These are phyloP conservation scores for Dactylellina leptospora DNA, from an alignment of 2,329 filamentous ascomycete species.

Conservation along the genomic window DNA sequence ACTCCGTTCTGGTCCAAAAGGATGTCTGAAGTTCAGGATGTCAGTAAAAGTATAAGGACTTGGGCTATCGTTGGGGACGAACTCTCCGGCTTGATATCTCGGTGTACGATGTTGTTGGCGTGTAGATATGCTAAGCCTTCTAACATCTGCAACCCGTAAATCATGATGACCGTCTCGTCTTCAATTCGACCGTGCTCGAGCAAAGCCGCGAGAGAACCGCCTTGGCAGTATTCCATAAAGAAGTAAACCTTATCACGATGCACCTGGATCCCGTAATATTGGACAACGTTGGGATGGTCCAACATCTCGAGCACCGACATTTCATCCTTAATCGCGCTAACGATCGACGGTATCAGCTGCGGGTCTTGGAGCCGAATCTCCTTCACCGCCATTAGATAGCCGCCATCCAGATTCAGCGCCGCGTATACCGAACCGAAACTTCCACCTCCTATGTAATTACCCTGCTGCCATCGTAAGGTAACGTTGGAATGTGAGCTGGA, in stretches of 20 bases:
- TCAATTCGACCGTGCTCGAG: conserved; percentile 96
- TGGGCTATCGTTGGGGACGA: conserved; percentile 61
- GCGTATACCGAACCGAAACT: conserved; percentile 98
- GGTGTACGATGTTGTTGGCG: conserved; percentile 88
- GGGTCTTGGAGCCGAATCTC: conserved; percentile 97
- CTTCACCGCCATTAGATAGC: conserved; percentile 97
- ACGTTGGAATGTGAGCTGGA: conserved; percentile 95
- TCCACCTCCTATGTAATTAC: conserved; percentile 95
- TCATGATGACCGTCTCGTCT: conserved; percentile 96
- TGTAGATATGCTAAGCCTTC: conserved; percentile 95
- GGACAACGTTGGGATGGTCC: conserved; percentile 96
- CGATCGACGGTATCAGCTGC: conserved; percentile 92
- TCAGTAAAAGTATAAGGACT: conserved; percentile 55
- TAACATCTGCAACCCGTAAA: conserved; percentile 91
- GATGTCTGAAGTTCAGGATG: conserved; percentile 70
- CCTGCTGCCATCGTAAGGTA: conserved; percentile 96
- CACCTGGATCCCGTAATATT: conserved; percentile 97
- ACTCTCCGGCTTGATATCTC: conserved; percentile 98
- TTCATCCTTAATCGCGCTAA: conserved; percentile 92
- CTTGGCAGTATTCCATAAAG: conserved; percentile 99
- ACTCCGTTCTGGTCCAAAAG: conserved; percentile 96
- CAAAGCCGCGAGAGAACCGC: conserved; percentile 86
- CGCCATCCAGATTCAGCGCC: conserved; percentile 95
- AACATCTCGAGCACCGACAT: conserved; percentile 96
- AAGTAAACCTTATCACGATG: conserved; percentile 99